These are phyloP conservation scores for Handroanthus guayacan DNA, from an alignment of 257 asterid genomes.

Conservation along the genomic window DNA sequence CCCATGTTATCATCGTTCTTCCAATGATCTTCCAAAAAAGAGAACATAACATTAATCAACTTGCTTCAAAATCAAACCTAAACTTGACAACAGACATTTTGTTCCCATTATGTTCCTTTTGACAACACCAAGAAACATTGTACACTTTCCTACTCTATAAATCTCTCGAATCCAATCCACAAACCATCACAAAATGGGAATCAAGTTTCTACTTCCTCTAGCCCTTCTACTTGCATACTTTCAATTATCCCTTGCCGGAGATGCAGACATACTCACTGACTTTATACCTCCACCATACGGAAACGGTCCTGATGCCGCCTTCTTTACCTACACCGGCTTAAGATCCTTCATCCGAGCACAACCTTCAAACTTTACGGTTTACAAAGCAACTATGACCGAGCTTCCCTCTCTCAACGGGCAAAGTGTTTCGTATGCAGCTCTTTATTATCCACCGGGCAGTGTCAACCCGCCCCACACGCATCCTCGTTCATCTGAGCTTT, in stretches of 20 bases:
- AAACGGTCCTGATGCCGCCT: background rate
- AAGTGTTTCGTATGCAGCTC: conserved; percentile 45
- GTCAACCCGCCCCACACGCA: conserved; percentile 64
- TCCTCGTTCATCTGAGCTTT: conserved; percentile 58
- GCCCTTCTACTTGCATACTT: background rate
- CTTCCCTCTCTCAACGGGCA: conserved; percentile 57
- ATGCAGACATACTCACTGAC: conserved; percentile 52
- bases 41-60: background rate
- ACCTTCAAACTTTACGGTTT: conserved; percentile 27
- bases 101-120: background rate
- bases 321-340: conserved; percentile 54
- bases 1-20: conserved; percentile 7
- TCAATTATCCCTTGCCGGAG: conserved; percentile 33
- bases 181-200: no score
- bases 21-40: background rate
- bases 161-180: background rate
- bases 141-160: background rate
- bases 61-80: background rate
- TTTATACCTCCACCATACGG: conserved; percentile 44
- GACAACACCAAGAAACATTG: conserved; percentile 33
- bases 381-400: conserved; percentile 45
- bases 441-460: conserved; percentile 39
- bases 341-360: conserved; percentile 35
- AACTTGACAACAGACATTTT: background rate
- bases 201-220: background rate